These are phyloP conservation scores for Filosporella fistucella DNA, from an alignment of 495 filamentous ascomycete species.

Conservation along the genomic window DNA sequence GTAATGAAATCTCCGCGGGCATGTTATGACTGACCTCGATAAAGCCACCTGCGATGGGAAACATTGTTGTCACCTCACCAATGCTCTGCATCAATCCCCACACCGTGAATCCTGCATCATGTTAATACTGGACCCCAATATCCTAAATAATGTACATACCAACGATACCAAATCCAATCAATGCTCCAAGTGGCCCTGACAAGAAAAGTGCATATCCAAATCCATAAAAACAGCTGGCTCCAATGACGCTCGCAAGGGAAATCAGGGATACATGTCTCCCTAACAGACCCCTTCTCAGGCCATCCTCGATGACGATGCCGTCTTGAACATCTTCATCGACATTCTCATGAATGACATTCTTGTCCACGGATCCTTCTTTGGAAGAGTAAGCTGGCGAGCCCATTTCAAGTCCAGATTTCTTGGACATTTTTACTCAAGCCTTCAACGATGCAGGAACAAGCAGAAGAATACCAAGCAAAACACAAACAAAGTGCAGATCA, in stretches of 20 bases:
- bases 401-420: too few species aligned
- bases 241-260: slow-evolving; percentile 6
- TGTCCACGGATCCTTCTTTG: too few species aligned
- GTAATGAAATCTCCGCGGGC: background rate
- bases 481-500: too few species aligned
- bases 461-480: too few species aligned
- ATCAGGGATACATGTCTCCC: slow-evolving; percentile 1
- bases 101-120: background rate
- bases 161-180: slow-evolving; percentile 64
- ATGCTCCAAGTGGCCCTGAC: slow-evolving; percentile 56
- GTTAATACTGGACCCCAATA: background rate
- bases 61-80: slow-evolving; percentile 67
- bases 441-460: too few species aligned
- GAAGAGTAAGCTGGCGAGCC: too few species aligned
- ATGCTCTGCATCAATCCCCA: slow-evolving; percentile 24
- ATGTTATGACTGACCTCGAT: slow-evolving; percentile 33
- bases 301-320: slow-evolving; percentile 1
- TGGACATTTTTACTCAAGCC: too few species aligned
- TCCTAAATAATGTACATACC: slow-evolving; percentile 28
- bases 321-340: too few species aligned
- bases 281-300: background rate
- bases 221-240: slow-evolving; percentile 6
- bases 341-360: too few species aligned
- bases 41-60: slow-evolving; percentile 68
- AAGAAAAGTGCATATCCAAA: slow-evolving; percentile 50